Evolutionary conservation across 371 early-diverging fungal genomes (phyloP), one percentile per base, ranked within the genome.

Genomic region (Rhizopus stolonifer): DNA sequence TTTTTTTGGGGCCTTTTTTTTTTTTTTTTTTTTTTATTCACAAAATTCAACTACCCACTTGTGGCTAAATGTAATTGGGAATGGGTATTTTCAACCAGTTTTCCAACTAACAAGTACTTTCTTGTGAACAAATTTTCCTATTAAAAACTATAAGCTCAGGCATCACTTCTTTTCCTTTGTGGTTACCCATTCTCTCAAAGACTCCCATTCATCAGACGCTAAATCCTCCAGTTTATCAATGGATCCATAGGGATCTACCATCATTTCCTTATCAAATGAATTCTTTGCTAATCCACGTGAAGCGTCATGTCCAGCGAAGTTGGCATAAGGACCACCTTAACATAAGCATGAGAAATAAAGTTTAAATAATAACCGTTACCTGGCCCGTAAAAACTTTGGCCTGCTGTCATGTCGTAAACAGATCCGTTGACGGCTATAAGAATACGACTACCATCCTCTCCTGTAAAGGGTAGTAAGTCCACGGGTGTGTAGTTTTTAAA

Each of bases 341-440:
- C 9, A 19, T 10, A 19, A 19, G 42, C 8, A 9, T 42, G 13
- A 42, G 22, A 42, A 21, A 21, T 5, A 42, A 21, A 19, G 1
- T 21, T 17, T 2, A 10, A 9, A 2, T 42, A 8, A 42, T 21
- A 9, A 45, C 15, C 29, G 17, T 56, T 75, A 89, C 91, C 93
- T 45, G 95, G 96, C 0, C 95, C 96, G 60, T 96, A 96, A 69
- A 94, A 95, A 48, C 80, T 85, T 11, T 84, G 74, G n/a, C 95
- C 94, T 14, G 79, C 69, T 2, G 90, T 85, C 5, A 96, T 95
- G 64, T 96, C 96, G 63, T 85, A 96, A 13, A 95, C 91, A 14
- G 84, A 81, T 9, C 94, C 91, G 49, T 85, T 85, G 13, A 95
- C 87, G 1, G 78, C 92, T 73, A 95, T 84, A 24, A 87, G 77